A percentile compares a stretch with the other conserved stretches of the same genome.
These are phyloP conservation scores for Wickerhamiella spandovensis DNA, from an alignment of 805 yeast genomes.

Conservation along the genomic window DNA sequence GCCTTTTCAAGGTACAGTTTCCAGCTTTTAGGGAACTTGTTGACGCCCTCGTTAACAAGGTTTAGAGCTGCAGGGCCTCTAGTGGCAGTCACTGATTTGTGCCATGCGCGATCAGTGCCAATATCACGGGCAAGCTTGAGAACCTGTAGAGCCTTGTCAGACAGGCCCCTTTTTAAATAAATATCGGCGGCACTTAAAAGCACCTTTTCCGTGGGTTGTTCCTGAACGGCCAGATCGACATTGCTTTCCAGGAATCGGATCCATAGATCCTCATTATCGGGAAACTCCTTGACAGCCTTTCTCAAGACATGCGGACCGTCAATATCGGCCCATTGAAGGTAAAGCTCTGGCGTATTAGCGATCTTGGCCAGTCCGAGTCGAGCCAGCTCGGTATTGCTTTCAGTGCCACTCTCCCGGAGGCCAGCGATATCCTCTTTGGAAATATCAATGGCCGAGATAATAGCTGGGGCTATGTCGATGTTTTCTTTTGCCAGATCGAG, in stretches of 20 bases:
- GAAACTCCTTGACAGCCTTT: conserved; percentile 58
- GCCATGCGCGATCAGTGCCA: neutral
- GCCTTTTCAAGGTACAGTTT: conserved; percentile 52
- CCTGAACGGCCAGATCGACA: neutral
- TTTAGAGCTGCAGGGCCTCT: conserved; percentile 27
- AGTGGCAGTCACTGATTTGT: neutral
- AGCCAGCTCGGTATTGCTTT: neutral
- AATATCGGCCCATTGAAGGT: neutral
- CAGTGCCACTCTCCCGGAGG: neutral
- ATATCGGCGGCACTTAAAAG: neutral
- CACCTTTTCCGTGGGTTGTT: neutral
- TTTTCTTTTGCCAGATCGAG: neutral
- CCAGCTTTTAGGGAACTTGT: conserved; percentile 33
- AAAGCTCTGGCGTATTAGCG: neutral
- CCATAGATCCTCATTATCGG: conserved; percentile 57
- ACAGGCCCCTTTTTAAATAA: neutral
- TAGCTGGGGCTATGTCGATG: neutral
- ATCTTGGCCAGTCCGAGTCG: neutral
- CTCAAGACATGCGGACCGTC: conserved; percentile 2
- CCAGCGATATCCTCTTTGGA: neutral
- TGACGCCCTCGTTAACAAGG: conserved; percentile 35
- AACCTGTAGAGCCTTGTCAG: neutral
- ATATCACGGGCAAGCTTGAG: neutral
- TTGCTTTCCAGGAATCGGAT: conserved; percentile 34
- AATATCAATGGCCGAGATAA: neutral